Base-by-base conservation (phyloP, 441 rosid genomes). In the Pelargonium citronellum region DNA sequence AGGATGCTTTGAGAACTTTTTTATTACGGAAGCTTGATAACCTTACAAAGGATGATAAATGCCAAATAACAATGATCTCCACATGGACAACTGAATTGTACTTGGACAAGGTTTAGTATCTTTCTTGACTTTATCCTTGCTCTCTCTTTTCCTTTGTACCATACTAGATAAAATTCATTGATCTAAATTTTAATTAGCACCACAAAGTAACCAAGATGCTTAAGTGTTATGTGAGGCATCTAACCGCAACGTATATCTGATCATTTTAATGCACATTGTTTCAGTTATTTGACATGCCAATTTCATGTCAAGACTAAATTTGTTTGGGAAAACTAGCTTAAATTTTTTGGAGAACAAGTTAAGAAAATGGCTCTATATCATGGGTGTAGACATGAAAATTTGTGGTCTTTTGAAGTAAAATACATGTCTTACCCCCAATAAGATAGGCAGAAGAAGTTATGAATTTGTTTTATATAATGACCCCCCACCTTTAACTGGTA, bases 1-100 rank as follows among this genome's bases (percentile, higher is more conserved):
- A 95, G 99, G 99, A 95, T 84, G 93, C 98, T 86, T 82, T 95
- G 83, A 90, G 96, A 83, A 95, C 97, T 58, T 92, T 89, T 83
- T 78, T 95, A 73, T 77, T 95, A 87, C 88, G 86, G 71, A 95
- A 91, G 96, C 96, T 95, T 79, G 99, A 95, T 84, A 89, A 82
- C 82, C 94, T 95, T 71, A 68, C 89, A 60, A 87, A 85, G 90
- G 94, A 92, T 82, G 99, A 95, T 78, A 90, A 87, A 81, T 92
- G 96, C 87, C 99, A 89, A 81, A 86, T 95, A 80, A 92, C 97
- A 22, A 92, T 93, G 99, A 93, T 96, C 78, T 96, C 99, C 69
- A 93, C 99, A 2, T 96, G 99, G 99, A 87, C 96, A 73, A 91
- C 97, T 46, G 99, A 96, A 83, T 82, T 96, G 64, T 95, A 95